Evolutionary conservation across 2,329 filamentous ascomycete genomes (phyloP), one percentile per base, ranked within the genome.

Genomic region (Reticulascus tulasneorum): DNA sequence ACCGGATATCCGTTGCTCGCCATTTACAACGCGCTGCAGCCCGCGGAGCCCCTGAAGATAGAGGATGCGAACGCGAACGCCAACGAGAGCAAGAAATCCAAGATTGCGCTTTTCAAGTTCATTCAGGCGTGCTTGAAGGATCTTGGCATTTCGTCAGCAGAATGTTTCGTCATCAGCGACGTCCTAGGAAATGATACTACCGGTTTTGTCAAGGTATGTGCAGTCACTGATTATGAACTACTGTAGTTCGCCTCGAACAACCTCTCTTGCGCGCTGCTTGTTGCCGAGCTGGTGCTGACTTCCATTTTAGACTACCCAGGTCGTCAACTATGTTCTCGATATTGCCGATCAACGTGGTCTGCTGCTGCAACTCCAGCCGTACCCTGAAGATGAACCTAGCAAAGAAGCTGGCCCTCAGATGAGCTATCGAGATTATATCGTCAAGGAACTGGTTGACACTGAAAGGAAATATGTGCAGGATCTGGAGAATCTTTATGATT

Each of bases 401-500:
- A 62, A 64, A 19, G 63, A 67, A 17, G 69, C 82, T 30, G 77
- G 81, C 37, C 79, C 79, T 2, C 77, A 86, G 56, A 83, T 83
- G 70, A 82, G 73, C 46, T 81, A 83, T 48, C 71, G 89, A 47
- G 86, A 96, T 52, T 86, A 96, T 59, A 88, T 97, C 43, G 78
- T 98, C 27, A 82, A 85, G 53, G 93, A 98, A 62, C 67, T 98
- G 29, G 84, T 98, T 37, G 87, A 91, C 51, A 97, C 91, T 2
- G 93, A 98, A 63, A 82, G 93, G 45, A 96, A 96, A 63, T 98
- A 98, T 51, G 93, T 97, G 5, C 90, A 97, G 59, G 93, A 98
- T 66, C 67, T 98, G 35, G 91, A 97, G 59, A 91, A 95, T 49
- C 63, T 98, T 23, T 89, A 97, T 58, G 84, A 90, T 32, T 75